Percentiles rank a stretch among this genome's conserved stretches.
Evolutionary conservation across 2,329 filamentous ascomycete genomes (phyloP).

Genomic region (Pestalotiopsis sp.): DNA sequence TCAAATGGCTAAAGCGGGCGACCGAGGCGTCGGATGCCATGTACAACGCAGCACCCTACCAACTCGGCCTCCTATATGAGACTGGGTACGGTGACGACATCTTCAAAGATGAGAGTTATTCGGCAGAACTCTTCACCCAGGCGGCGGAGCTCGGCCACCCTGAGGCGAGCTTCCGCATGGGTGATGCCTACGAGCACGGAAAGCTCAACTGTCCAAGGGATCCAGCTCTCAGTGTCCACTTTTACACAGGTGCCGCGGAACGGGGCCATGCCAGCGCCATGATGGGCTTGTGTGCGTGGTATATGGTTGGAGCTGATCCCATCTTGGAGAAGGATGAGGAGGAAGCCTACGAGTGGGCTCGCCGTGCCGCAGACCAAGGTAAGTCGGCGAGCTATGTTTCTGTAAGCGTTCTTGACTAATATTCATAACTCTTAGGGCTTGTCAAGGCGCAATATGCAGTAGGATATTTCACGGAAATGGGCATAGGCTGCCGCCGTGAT

Average conservation of each 20-base stretch:
- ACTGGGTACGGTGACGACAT: conserved; percentile 92
- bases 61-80: conserved; percentile 85
- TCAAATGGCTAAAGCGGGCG: conserved; percentile 96
- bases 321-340: conserved; percentile 92
- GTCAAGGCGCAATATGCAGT: conserved; percentile 88
- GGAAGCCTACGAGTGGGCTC: conserved; percentile 96
- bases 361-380: conserved; percentile 83
- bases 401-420: neutral
- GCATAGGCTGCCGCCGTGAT: conserved; percentile 91
- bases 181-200: conserved; percentile 96
- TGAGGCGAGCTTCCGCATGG: conserved; percentile 83
- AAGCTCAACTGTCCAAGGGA: conserved; percentile 84
- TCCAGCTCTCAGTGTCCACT: conserved; percentile 91
- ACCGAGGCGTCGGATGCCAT: conserved; percentile 86
- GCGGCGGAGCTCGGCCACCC: conserved; percentile 88
- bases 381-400: conserved; percentile 35
- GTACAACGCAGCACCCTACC: conserved; percentile 91
- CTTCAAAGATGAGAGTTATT: conserved; percentile 87
- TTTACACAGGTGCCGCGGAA: conserved; percentile 92
- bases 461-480: conserved; percentile 98
- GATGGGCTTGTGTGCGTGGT: conserved; percentile 99
- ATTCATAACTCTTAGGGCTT: conserved; percentile 46
- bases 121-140: conserved; percentile 91
- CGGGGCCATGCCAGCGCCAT: conserved; percentile 82
- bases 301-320: conserved; percentile 90